Base-by-base conservation (phyloP, 2,329 filamentous ascomycete species). In the Paracorniculantispora psalliotae region DNA sequence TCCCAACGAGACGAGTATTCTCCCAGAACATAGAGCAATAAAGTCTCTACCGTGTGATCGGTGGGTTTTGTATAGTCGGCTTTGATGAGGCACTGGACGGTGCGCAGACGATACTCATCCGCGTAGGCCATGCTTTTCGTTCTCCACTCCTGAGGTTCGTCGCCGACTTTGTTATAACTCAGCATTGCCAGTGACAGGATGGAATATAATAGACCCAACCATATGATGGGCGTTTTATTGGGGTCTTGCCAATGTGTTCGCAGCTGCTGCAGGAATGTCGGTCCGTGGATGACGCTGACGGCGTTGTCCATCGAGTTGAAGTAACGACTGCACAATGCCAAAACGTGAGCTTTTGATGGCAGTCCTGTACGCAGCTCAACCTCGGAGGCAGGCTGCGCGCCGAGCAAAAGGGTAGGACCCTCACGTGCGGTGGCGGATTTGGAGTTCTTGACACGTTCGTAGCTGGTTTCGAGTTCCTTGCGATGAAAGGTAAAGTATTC, bases 401-500 rank as follows among this genome's bases (percentile, higher is more conserved):
- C 90, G 63, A 96, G 88, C 10, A 97, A 77, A 64, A 97, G 87
- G 0, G 89, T 87, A 1, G 89, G 90, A 1, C 89, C 89, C 60
- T 86, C 84, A 39, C 76, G 77, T 28, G 83, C 81, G 2, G 78
- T 76, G 28, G 76, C 75, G 17, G 86, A 81, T 66, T 89, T 91
- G 41, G 84, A 84, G 47, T 84, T 84, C 69, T 87, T 83, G 54
- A 96, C 86, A 66, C 86, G 88, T 66, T 90, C 86, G 65, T 91
- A 86, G 66, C 92, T 92, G 60, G 86, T 87, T 69, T 96, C 91
- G 61, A 93, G 81, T 64, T 97, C 92, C 69, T 94, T 92, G 72
- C 94, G 96, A 74, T 97, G 91, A 37, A 82, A 85, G 19, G 77
- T 75, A 67, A 96, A 97, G 75, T 94, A 97, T 65, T 88, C 92